These are phyloP conservation scores for Trametes cubensis DNA, from an alignment of 768 basidiomycete genomes.

Conservation along the genomic window DNA sequence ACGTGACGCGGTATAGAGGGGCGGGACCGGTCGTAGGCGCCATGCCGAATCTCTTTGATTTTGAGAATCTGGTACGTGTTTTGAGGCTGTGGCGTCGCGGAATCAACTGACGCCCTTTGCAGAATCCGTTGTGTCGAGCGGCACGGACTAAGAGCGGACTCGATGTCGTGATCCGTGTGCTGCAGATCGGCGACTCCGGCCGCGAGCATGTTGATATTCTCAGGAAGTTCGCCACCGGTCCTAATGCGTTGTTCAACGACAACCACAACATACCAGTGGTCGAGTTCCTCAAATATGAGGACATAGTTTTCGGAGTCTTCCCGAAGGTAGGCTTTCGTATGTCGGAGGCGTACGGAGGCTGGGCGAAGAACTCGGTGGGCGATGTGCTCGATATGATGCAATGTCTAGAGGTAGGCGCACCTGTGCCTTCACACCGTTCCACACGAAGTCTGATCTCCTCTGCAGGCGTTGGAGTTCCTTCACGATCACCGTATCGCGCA, in stretches of 20 bases:
- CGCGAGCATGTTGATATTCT: conserved; percentile 28
- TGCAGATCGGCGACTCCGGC: conserved; percentile 1
- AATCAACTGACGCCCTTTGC: too few relatives aligned
- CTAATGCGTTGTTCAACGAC: conserved; percentile 19
- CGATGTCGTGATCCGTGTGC: conserved; percentile 5
- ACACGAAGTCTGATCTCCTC: background rate
- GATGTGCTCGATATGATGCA: conserved; percentile 38
- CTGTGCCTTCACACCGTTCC: background rate
- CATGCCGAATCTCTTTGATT: background rate
- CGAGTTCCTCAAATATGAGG: conserved; percentile 31
- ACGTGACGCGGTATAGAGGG: background rate
- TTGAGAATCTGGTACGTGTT: background rate
- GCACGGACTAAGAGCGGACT: background rate
- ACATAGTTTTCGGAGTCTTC: conserved; percentile 35
- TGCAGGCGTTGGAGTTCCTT: background rate
- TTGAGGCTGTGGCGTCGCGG: background rate
- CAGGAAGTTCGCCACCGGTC: conserved; percentile 25
- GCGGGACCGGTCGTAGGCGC: background rate
- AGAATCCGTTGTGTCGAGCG: conserved; percentile 1
- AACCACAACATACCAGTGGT: conserved; percentile 37
- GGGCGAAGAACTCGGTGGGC: conserved; percentile 36
- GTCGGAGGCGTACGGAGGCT: conserved; percentile 20
- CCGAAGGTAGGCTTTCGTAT: conserved; percentile 27
- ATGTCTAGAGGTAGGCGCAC: conserved; percentile 31
- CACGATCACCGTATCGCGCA: background rate